Conservation (phyloP, 2,329 filamentous ascomycete species). For the Botrytis galanthina region DNA sequence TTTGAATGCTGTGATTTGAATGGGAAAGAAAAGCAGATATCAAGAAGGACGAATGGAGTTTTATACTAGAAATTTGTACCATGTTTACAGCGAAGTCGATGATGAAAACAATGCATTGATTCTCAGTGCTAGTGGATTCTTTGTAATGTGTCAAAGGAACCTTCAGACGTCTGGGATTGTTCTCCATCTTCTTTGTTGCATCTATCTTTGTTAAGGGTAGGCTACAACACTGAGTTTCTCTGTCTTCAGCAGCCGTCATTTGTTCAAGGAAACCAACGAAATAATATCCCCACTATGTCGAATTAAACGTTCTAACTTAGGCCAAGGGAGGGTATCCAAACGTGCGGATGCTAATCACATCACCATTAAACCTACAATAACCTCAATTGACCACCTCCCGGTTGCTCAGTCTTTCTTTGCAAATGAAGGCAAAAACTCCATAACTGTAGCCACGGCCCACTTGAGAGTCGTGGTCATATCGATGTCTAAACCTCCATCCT, state of each 20-base stretch:
- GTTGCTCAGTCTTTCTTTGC: background rate
- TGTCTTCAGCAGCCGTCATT: background rate
- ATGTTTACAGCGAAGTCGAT: background rate
- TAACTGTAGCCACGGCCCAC: conserved; percentile 66
- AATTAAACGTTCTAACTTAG: background rate
- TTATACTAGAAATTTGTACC: background rate
- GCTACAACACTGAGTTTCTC: no score
- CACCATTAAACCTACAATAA: background rate
- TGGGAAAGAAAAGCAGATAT: background rate
- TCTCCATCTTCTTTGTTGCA: background rate
- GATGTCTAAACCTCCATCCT: conserved; percentile 49
- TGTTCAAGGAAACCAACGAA: background rate
- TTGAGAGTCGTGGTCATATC: conserved; percentile 61
- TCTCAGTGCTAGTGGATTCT: background rate
- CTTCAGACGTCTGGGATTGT: background rate
- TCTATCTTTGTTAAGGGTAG: background rate
- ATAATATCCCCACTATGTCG: no score
- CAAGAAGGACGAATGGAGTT: background rate
- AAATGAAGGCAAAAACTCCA: conserved; percentile 41
- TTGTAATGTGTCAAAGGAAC: background rate
- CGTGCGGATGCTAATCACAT: background rate
- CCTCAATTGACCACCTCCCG: no score
- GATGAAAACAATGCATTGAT: background rate
- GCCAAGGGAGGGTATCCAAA: background rate
- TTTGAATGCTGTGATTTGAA: background rate